Evolutionary conservation across 352 stramenopile genomes (phyloP), one percentile per base, ranked within the genome.

Genomic region (Pythium chondricola): DNA sequence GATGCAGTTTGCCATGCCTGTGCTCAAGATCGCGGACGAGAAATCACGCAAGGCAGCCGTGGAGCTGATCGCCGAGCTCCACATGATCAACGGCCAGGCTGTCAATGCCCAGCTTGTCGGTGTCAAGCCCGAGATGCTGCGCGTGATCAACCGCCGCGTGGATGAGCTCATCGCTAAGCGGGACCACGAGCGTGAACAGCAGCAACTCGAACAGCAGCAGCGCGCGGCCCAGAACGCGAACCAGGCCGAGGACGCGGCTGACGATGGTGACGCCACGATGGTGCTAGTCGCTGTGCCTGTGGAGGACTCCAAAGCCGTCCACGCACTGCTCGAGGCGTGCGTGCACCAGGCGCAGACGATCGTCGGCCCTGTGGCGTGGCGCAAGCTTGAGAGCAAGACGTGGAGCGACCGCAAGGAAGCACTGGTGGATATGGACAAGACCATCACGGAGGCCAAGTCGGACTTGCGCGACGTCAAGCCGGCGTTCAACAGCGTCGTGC

Each of bases 351-450:
- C 81, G 0, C 63, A 83, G 20, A 58, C 36, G 3, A 50, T 88
- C 2, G 58, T 88, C 11, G 81, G 81, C 0, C 81, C 81, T 2
- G 81, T 92, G 4, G 58, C 56, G 14, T 89, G 74, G 74, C 71
- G 74, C 18, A 92, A 92, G 37, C 70, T 89, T 33, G 74, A 84
- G 30, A 88, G 77, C 52, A 90, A 89, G 52, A 86, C 72, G 25
- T 92, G 81, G 78, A 90, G 76, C 42, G 81, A 92, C 51, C 67
- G 81, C 20, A 88, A 88, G 44, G 81, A 92, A 26, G 78, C 81
- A n/a, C 60, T 92, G 3, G 59, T 85, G 5, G 78, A 86, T 39
- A 51, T 88, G 16, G 81, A 89, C 33, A 87, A 83, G 22, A 66
- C 52, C 18, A 76, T 92, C 35, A 71, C 61, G 0, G 79, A 89